Conservation (phyloP, 176 grass and related monocot species). For the Lolium rigidum region DNA sequence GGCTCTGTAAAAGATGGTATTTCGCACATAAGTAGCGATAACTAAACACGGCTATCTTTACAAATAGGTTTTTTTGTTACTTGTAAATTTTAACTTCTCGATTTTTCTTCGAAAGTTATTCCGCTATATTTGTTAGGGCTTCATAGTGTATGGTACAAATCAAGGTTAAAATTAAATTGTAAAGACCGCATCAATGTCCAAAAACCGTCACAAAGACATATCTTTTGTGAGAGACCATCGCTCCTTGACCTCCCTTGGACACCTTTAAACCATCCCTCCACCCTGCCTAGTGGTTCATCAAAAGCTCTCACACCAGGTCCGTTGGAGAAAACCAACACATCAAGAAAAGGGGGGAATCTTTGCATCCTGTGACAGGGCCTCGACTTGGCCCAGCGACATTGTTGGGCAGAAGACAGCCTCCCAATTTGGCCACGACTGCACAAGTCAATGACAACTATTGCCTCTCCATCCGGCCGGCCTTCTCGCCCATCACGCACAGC, state of each 20-base stretch:
- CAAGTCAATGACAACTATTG: conserved; percentile 40
- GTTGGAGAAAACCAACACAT: neutral
- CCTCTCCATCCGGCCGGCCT: neutral
- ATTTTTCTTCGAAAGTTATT: too few species aligned
- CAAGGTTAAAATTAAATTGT: too few species aligned
- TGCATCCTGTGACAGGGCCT: neutral
- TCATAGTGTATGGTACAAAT: too few species aligned
- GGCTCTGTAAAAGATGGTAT: neutral
- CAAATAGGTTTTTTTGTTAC: neutral
- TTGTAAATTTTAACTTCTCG: neutral
- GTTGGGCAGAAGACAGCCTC: conserved; percentile 27
- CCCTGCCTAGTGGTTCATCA: neutral
- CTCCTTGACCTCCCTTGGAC: neutral
- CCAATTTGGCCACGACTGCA: conserved; percentile 33
- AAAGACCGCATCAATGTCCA: neutral
- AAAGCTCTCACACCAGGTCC: neutral
- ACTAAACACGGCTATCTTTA: neutral
- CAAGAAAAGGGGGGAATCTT: conserved; percentile 34
- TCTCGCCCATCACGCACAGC: neutral
- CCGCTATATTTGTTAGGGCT: too few species aligned
- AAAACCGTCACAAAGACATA: neutral
- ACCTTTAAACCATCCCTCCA: too few species aligned
- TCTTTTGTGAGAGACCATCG: neutral
- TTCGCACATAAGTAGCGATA: neutral
- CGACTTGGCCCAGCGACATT: neutral